Base-by-base conservation (phyloP, 164 flowering plant species). In the Vitis riparia region DNA sequence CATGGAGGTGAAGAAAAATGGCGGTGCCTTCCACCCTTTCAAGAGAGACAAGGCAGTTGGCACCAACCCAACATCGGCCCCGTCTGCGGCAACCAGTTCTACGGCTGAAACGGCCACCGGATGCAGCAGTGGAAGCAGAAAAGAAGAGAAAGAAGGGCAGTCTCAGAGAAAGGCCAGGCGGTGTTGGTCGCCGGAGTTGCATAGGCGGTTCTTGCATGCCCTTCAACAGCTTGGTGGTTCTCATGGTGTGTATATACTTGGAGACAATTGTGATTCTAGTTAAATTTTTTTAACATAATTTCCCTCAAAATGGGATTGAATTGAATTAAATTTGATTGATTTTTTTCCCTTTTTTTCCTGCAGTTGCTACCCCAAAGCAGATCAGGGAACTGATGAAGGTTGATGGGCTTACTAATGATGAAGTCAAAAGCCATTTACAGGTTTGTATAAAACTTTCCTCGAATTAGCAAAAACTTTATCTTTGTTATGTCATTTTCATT, bases 361-460 rank as follows among this genome's bases (percentile, higher is more conserved):
- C 90, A 94, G 98, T 77, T 66, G 99, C 97, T 1, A 94, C 97
- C 11, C 99, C 99, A 0, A 94, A 94, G 77, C 99, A 92, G 72
- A 94, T 94, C 30, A 88, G 92, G 79, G 99, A 94, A 75, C 66
- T 92, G 64, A 94, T 94, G 98, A 92, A 90, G 81, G 97, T 94
- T 9, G 97, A 94, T 80, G 97, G 99, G 17, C 97, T 94, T 16
- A 91, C 99, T 0, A 94, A 94, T 69, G 98, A 94, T 69, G 99
- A 94, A 84, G 96, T 94, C 52, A 94, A 94, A 76, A 94, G 99
- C 78, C 99, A 94, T 86, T 84, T 94, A 73, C 99, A 94, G 96
- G 98, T 94, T 68, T 44, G 84, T 80, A 3, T 47, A 37, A 3
- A 37, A 37, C 44, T 37, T 37, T 37, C 44, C 44, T 37, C 44